Evolutionary conservation across 2,329 filamentous ascomycete species (phyloP), one percentile per base, ranked within the genome.

Genomic region (Setomelanomma holmii): DNA sequence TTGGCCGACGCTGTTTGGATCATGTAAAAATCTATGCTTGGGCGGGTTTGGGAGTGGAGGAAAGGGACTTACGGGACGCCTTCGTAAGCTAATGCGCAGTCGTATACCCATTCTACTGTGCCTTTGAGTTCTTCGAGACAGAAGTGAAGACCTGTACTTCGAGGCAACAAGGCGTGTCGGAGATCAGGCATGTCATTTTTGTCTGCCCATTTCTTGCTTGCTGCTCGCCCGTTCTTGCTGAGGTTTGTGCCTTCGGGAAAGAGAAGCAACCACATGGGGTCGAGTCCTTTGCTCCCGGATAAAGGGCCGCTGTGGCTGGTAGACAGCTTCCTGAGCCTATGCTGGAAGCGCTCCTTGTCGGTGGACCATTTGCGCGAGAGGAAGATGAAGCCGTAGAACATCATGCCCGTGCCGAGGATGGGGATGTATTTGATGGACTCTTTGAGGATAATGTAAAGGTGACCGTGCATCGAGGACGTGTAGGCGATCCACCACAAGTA

Each of bases 1-100:
- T 66, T 88, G 82, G 40, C 78, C 78, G 19, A 62, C 66, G 17
- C 76, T 78, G 46, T 22, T 40, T 4, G 24, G 4, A 45, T 50
- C 16, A 53, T 30, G 27, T 30, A 10, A 30, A 14, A n/a, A n/a
- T n/a, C n/a, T n/a, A n/a, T 14, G 27, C 3, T 4, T 2, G 27
- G 5, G 27, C 12, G 27, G 10, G 5, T 30, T 3, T 30, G 27
- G 27, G 14, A 30, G 24, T 30, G 14, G 14, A 30, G n/a, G 16
- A 19, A 30, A 8, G 16, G 34, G 20, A 88, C 91, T 82, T 84
- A 93, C 88, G 90, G 89, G 43, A 96, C 86, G 24, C 93, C 95
- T 76, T 97, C 93, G 72, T 99, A 99, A 12, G 91, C 93, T 49
- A 99, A 86, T 0, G 95, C 98, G 75, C 93, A 97, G 77, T 96